Conservation (phyloP, 176 grass and related monocot species). For the Ensete ventricosum region DNA sequence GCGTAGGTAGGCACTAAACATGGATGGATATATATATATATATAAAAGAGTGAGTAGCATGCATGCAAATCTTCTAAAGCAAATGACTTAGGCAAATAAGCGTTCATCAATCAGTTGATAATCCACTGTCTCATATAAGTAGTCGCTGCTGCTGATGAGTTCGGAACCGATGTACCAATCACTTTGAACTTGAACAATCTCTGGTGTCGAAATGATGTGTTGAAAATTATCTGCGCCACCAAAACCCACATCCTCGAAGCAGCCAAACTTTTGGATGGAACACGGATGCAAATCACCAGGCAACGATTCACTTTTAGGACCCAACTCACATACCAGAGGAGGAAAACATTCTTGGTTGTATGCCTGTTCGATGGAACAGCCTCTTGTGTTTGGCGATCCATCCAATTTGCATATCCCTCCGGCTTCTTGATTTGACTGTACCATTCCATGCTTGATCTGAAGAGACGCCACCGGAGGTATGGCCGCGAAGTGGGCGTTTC, state of each 20-base stretch:
- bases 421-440: conserved; percentile 18
- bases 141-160: conserved; percentile 25
- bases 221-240: conserved; percentile 64
- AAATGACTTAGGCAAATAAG: conserved; percentile 60
- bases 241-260: conserved; percentile 60
- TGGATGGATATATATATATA: too few relatives aligned
- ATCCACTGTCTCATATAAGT: conserved; percentile 30
- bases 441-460: conserved; percentile 43
- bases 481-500: conserved; percentile 21
- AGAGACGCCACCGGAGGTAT: conserved; percentile 38
- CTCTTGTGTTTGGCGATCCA: conserved; percentile 36
- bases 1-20: too few relatives aligned
- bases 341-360: conserved; percentile 22
- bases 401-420: conserved; percentile 34
- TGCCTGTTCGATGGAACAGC: conserved; percentile 35
- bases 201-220: conserved; percentile 34
- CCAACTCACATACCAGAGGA: conserved; percentile 19
- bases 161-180: conserved; percentile 78
- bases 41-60: too few relatives aligned
- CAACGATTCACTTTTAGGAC: conserved; percentile 36
- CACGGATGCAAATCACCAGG: conserved; percentile 46
- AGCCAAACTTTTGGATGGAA: conserved; percentile 51
- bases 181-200: conserved; percentile 33
- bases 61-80: too few relatives aligned
- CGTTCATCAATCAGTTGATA: conserved; percentile 58